Base-by-base conservation (phyloP, 2,329 filamentous ascomycete species). In the Penicillium expansum region DNA sequence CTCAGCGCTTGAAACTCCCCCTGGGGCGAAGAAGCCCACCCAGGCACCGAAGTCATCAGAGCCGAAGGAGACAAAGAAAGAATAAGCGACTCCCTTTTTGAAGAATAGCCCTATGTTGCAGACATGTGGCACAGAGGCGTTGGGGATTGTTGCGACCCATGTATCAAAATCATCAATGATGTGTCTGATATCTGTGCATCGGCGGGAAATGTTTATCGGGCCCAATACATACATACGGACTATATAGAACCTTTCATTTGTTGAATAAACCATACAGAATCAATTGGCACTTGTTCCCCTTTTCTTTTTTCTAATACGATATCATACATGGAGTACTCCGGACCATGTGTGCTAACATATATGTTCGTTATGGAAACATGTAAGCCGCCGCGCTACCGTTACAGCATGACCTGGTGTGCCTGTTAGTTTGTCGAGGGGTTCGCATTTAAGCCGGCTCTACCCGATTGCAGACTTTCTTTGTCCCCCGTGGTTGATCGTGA, bases 121-220 rank as follows among this genome's bases (percentile, higher is more conserved):
- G 39, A 37, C 48, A 37, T 49, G 24, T 41, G 61, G 61, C 62
- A 65, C 62, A 45, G 48, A 43, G 60, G 61, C 62, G 63, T 65
- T 65, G 57, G 49, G 52, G 29, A 32, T 41, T 50, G 45, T 55
- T 45, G 53, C 57, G 59, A 52, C 43, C 53, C 44, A 52, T 62
- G 52, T 56, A 50, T 57, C 52, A 35, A 55, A 27, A 38, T 58
- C 53, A 56, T 52, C 48, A 20, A 54, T 53, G 50, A 43, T 58
- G 52, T 52, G 52, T 54, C 30, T 49, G 37, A 37, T 53, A 57
- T 54, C 41, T 51, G 35, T 50, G 45, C 48, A 55, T 59, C 33
- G n/a, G 32, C 38, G 52, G 53, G 37, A 49, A 54, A 55, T 33
- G 7, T 33, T 39, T 20, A 18, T 50, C 3, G 13, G 16, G 14